Evolutionary conservation across 2,329 filamentous ascomycete species (phyloP).

Genomic region (Neofusicoccum parvum): DNA sequence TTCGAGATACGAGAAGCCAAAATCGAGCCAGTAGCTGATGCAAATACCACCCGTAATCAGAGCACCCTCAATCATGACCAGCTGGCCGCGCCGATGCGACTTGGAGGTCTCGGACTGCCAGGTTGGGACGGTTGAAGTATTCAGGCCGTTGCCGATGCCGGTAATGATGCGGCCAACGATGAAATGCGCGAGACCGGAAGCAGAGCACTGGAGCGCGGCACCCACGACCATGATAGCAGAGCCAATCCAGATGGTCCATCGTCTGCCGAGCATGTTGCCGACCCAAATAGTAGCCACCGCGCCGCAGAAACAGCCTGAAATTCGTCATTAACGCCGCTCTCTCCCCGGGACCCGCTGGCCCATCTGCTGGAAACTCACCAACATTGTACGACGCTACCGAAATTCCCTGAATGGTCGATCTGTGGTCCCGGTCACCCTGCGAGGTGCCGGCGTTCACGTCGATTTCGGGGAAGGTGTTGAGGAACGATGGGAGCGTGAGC

Average conservation of each 20-base stretch:
- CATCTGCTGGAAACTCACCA: neutral
- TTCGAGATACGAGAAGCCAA: slow-evolving; percentile 55
- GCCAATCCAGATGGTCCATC: slow-evolving; percentile 62
- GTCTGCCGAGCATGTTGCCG: slow-evolving; percentile 62
- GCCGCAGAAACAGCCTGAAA: slow-evolving; percentile 45
- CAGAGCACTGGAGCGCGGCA: slow-evolving; percentile 59
- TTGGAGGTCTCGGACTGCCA: slow-evolving; percentile 53
- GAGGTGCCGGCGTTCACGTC: slow-evolving; percentile 40
- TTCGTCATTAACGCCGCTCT: slow-evolving; percentile 32
- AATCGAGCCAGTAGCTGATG: slow-evolving; percentile 44
- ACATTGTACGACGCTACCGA: slow-evolving; percentile 26
- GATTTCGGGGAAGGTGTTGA: slow-evolving; percentile 46
- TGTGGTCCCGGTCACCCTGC: slow-evolving; percentile 35
- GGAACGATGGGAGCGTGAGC: slow-evolving; percentile 67
- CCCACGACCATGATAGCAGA: slow-evolving; percentile 61
- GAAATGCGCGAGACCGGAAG: slow-evolving; percentile 49
- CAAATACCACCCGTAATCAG: slow-evolving; percentile 49
- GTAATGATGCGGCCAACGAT: slow-evolving; percentile 55
- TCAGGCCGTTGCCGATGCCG: slow-evolving; percentile 50
- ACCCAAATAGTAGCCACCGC: slow-evolving; percentile 48
- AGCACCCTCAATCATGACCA: slow-evolving; percentile 52
- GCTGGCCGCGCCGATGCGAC: slow-evolving; percentile 48
- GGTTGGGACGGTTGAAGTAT: slow-evolving; percentile 46
- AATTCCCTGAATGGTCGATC: slow-evolving; percentile 46
- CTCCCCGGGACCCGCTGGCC: slow-evolving; percentile 25